Evolutionary conservation across 495 filamentous ascomycete genomes (phyloP).

Genomic region (Tuber magnatum): DNA sequence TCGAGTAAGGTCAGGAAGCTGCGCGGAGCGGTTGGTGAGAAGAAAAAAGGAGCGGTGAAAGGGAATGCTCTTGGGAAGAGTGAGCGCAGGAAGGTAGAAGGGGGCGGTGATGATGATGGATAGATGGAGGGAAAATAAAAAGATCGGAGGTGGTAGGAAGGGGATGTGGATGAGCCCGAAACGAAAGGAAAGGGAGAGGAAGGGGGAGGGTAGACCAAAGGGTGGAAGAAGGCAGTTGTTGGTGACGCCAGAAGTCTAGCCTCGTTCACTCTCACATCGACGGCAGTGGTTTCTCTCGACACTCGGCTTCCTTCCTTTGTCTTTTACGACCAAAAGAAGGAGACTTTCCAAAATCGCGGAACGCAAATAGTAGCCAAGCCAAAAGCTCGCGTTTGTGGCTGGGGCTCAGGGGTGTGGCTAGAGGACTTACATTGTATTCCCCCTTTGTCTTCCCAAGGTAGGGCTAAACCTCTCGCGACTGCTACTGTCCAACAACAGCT

Average conservation of each 20-base stretch:
- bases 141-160: background rate
- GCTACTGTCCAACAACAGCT: background rate
- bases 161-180: background rate
- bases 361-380: background rate
- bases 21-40: background rate
- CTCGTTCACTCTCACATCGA: conserved; percentile 1
- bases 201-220: background rate
- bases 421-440: background rate
- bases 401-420: background rate
- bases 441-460: background rate
- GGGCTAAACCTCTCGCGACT: background rate
- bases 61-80: background rate
- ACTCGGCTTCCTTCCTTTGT: background rate
- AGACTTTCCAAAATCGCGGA: background rate
- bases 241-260: conserved; percentile 1
- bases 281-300: conserved; percentile 3
- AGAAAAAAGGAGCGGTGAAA: background rate
- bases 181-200: background rate
- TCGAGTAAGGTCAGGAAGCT: background rate
- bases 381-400: conserved; percentile 3
- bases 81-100: conserved; percentile 1
- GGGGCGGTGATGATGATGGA: background rate
- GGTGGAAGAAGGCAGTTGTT: background rate
- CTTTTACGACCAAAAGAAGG: background rate
- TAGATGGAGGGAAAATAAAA: background rate